phyloP scores from a whole-genome alignment of 768 basidiomycete species.

The Lactifluus volemus region DNA sequence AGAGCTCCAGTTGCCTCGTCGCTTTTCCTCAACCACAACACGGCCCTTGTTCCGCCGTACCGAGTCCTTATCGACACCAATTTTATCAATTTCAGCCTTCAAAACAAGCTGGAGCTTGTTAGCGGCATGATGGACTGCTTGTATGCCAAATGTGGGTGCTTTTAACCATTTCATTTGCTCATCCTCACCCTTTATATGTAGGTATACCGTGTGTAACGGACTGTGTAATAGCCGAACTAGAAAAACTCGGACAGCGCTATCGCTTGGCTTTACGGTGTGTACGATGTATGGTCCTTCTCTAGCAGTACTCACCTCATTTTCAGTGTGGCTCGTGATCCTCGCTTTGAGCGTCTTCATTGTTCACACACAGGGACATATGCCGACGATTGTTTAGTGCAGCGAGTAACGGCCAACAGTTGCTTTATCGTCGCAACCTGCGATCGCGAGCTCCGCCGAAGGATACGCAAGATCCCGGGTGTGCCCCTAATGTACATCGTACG shows the following conservation, averaged over 20 bases:
- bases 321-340: slow-evolving; percentile 93
- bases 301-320: neutral
- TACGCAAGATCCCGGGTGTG: slow-evolving; percentile 88
- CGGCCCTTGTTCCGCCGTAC: slow-evolving; percentile 93
- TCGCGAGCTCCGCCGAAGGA: slow-evolving; percentile 82
- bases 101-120: slow-evolving; percentile 94
- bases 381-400: slow-evolving; percentile 95
- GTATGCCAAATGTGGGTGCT: slow-evolving; percentile 83
- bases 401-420: slow-evolving; percentile 90
- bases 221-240: slow-evolving; percentile 97
- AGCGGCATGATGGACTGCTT: slow-evolving; percentile 99
- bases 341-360: slow-evolving; percentile 91
- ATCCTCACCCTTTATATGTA: slow-evolving; percentile 26
- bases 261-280: slow-evolving; percentile 86
- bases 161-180: slow-evolving; percentile 7
- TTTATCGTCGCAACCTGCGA: slow-evolving; percentile 98
- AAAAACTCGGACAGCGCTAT: slow-evolving; percentile 94
- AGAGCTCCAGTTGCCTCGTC: slow-evolving; percentile 87
- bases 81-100: slow-evolving; percentile 97
- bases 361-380: slow-evolving; percentile 96
- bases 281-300: neutral
- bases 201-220: slow-evolving; percentile 99
- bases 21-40: slow-evolving; percentile 90
- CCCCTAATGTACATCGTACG: slow-evolving; percentile 97
- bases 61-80: slow-evolving; percentile 98